Evolutionary conservation across 345 rosid species (phyloP).

Genomic region (Eucalyptus erythrocorys): DNA sequence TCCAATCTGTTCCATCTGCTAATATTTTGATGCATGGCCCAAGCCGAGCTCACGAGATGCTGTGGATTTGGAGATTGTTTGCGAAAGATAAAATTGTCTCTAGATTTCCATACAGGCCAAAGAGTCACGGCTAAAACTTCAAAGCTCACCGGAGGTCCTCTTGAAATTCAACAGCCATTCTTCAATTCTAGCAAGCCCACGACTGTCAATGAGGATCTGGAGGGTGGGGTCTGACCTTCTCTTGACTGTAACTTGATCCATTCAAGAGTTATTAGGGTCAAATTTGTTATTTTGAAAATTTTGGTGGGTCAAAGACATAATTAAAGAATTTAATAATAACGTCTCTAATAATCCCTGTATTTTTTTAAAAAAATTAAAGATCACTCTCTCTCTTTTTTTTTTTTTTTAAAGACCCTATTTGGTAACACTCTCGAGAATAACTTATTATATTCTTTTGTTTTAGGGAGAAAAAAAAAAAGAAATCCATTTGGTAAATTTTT

Average conservation of each 20-base stretch:
- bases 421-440: fast-evolving
- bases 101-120: background rate
- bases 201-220: background rate
- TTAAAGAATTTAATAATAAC: background rate
- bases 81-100: background rate
- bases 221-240: background rate
- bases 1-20: background rate
- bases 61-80: background rate
- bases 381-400: background rate
- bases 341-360: background rate
- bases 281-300: background rate
- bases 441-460: too few species aligned
- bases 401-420: too few species aligned
- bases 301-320: background rate
- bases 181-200: background rate
- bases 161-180: background rate
- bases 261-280: background rate
- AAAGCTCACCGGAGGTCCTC: background rate
- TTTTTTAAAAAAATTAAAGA: background rate
- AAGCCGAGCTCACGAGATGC: background rate
- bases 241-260: background rate
- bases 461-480: too few species aligned
- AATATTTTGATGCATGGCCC: background rate
- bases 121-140: background rate
- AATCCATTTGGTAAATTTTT: too few species aligned